Conservation (phyloP, 78 protist genomes). For the Neovahlkampfia damariscottae region DNA sequence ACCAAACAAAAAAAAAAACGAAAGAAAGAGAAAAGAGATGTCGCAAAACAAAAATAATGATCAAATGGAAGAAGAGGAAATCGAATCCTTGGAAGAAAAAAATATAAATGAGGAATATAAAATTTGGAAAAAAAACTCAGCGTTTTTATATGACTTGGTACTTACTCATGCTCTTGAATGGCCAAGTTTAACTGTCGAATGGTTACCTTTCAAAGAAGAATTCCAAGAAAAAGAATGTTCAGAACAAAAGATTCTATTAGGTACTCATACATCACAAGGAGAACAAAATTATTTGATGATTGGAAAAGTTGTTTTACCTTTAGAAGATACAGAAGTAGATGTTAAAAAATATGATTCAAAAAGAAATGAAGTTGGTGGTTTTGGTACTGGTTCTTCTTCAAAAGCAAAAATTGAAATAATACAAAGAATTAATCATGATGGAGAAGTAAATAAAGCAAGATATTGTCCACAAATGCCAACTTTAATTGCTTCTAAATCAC, state of each 20-base stretch:
- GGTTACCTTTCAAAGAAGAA: slow-evolving; percentile 47
- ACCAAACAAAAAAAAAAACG: too few relatives aligned
- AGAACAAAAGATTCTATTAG: slow-evolving; percentile 64
- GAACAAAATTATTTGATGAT: slow-evolving; percentile 83
- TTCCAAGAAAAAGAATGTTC: slow-evolving; percentile 26
- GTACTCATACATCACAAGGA: slow-evolving; percentile 86
- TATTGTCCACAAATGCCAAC: slow-evolving; percentile 81
- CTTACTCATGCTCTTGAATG: slow-evolving; percentile 84
- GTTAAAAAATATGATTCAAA: slow-evolving; percentile 55
- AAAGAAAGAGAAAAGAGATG: too few relatives aligned
- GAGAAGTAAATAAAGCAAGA: slow-evolving; percentile 85
- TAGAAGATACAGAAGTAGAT: slow-evolving; percentile 48
- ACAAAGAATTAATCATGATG: slow-evolving; percentile 72
- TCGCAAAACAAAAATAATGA: too few relatives aligned
- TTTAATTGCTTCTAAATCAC: slow-evolving; percentile 87
- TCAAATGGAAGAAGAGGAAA: slow-evolving; percentile 1
- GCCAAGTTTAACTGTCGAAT: slow-evolving; percentile 83
- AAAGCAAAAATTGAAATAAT: slow-evolving; percentile 42
- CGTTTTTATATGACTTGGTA: slow-evolving; percentile 83
- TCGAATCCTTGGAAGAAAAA: slow-evolving; percentile 46
- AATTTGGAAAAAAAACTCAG: slow-evolving; percentile 92
- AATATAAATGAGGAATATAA: slow-evolving; percentile 82
- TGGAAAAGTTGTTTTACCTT: slow-evolving; percentile 72
- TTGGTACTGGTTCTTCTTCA: slow-evolving; percentile 45
- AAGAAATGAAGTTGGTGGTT: slow-evolving; percentile 40